Conservation (phyloP, 2,329 filamentous ascomycete species). For the Chaetomiaceae sp. region DNA sequence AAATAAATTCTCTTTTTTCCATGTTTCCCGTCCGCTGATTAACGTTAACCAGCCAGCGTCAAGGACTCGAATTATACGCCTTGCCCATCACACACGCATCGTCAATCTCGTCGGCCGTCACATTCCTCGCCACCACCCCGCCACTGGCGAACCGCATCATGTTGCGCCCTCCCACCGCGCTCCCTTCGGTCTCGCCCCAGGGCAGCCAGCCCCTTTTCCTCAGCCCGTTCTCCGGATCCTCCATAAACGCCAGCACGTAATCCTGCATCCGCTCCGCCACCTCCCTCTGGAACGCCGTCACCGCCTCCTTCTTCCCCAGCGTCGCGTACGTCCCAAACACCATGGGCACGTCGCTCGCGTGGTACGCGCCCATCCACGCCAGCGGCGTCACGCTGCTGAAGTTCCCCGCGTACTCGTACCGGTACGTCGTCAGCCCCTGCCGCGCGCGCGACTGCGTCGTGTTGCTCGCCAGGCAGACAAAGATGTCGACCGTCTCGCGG, state of each 20-base stretch:
- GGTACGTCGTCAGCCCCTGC: conserved; percentile 32
- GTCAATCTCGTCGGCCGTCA: conserved; percentile 20
- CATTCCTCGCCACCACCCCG: conserved; percentile 10
- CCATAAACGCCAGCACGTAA: conserved; percentile 24
- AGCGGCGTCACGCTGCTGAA: conserved; percentile 38
- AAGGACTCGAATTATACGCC: conserved; percentile 20
- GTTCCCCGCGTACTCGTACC: conserved; percentile 40
- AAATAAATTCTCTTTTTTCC: no score
- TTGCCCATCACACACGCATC: conserved; percentile 21
- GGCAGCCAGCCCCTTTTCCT: conserved; percentile 24
- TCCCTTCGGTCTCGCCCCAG: conserved; percentile 15
- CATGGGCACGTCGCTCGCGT: conserved; percentile 24
- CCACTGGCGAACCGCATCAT: conserved; percentile 22
- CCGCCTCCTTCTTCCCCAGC: not conserved
- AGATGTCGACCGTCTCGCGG: conserved; percentile 23
- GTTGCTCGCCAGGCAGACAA: conserved; percentile 28
- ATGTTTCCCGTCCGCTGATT: no score
- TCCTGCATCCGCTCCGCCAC: conserved; percentile 28
- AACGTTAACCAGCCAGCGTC: not conserved
- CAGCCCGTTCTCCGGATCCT: conserved; percentile 25
- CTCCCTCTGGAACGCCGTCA: conserved; percentile 18
- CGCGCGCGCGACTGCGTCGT: conserved; percentile 20
- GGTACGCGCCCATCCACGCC: conserved; percentile 36
- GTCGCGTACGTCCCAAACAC: conserved; percentile 23
- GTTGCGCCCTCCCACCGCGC: conserved; percentile 9